Conservation (phyloP, 441 rosid genomes). For the Jatropha multifida region DNA sequence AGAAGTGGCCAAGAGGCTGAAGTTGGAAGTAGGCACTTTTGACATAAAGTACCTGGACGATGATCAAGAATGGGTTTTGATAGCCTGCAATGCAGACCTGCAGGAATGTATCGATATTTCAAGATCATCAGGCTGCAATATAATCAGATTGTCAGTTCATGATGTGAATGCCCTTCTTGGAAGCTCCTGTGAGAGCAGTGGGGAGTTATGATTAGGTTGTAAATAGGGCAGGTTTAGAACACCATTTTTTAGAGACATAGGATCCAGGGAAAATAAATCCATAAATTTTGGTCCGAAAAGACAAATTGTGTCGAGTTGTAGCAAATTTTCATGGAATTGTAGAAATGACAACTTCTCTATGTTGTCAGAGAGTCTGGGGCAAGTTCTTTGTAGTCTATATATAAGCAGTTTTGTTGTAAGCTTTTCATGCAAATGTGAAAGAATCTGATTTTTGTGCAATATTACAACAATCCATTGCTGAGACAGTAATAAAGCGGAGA, state of each 20-base stretch:
- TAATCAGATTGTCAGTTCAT: conserved; percentile 64
- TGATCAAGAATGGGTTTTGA: conserved; percentile 80
- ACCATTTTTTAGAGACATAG: conserved; percentile 27
- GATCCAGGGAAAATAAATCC: conserved; percentile 15
- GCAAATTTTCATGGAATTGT: conserved; percentile 18
- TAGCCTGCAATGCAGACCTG: conserved; percentile 80
- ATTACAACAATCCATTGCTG: no score
- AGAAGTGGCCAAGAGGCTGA: conserved; percentile 85
- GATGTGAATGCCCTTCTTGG: conserved; percentile 60
- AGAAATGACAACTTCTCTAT: neutral
- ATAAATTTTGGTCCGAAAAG: conserved; percentile 20
- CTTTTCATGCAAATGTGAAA: neutral
- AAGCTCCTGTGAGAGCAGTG: conserved; percentile 90
- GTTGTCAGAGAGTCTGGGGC: neutral
- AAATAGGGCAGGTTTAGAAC: conserved; percentile 22
- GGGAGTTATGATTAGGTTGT: conserved; percentile 43
- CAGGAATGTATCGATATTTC: conserved; percentile 77
- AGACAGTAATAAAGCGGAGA: no score
- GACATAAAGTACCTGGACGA: conserved; percentile 86
- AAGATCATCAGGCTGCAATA: conserved; percentile 57
- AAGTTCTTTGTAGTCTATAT: neutral
- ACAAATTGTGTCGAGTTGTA: conserved; percentile 2
- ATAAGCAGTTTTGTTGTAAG: neutral
- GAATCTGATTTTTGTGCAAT: neutral
- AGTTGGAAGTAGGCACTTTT: conserved; percentile 68